Base-by-base conservation (phyloP, 108 stramenopile genomes). In the Cyclotella choctawhatcheeana region DNA sequence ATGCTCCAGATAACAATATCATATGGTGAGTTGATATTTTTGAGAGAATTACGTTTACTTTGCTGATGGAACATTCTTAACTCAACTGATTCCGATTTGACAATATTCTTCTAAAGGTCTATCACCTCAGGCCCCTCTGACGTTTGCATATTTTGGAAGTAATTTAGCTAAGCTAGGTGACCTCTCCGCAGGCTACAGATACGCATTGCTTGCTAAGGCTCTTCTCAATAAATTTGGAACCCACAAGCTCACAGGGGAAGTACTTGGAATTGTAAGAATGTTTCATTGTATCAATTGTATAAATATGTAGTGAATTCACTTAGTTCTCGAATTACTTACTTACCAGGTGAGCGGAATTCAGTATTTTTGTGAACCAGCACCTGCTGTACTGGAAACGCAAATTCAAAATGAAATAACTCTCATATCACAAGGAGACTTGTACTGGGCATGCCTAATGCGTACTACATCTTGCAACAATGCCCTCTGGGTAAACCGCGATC, bases 351-450 rank as follows among this genome's bases (percentile, higher is more conserved):
- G n/a, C n/a, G n/a, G n/a, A n/a, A n/a, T n/a, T n/a, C n/a, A n/a
- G n/a, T n/a, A n/a, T n/a, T n/a, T 29, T 34, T 10, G 44, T 20
- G 54, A 64, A 43, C 72, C 72, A 3, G 5, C 64, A 22, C 53
- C 34, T 13, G 37, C 63, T 5, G 35, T 53, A 10, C 6, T 45
- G 4, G 63, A 64, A 52, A 29, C 31, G 29, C 43, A 35, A n/a
- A 3, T 21, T 30, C 18, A 64, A 31, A 63, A 51, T 17, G 47
- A 73, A 21, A 24, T 8, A 7, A 29, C 51, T 20, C 63, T 63
- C 5, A 64, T 73, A 45, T 45, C 44, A 54, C 24, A 53, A 14
- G 72, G 72, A 10, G 72, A 73, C 52, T 45, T 54, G 20, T 22
- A 44, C 5, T 43, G 22, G 22, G 68, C 68, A 58, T 56, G 53